Percentiles rank a stretch among this genome's conserved stretches.
These are phyloP conservation scores for Trametes gibbosa DNA, from an alignment of 768 basidiomycete genomes.

Conservation along the genomic window DNA sequence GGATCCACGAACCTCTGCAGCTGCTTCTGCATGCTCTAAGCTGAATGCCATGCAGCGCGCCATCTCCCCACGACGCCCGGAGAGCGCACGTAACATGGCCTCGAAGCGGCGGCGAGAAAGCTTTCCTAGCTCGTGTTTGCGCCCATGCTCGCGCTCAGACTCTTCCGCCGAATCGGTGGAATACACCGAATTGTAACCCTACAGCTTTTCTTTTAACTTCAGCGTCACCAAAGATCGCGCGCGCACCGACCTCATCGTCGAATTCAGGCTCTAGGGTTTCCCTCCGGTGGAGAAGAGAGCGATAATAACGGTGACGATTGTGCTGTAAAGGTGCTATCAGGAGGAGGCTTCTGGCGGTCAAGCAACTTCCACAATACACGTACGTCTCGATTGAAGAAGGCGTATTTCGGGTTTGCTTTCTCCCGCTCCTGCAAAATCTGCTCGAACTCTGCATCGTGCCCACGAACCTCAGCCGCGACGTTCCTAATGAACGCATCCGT, in stretches of 20 bases:
- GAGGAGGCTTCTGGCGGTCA: not conserved
- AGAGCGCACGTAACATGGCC: conserved; percentile 83
- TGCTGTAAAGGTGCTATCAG: conserved; percentile 43
- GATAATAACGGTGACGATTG: conserved; percentile 68
- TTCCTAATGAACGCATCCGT: conserved; percentile 85
- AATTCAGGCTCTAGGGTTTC: conserved; percentile 63
- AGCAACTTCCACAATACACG: conserved; percentile 17
- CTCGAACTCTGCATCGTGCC: conserved; percentile 78
- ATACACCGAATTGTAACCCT: conserved; percentile 87
- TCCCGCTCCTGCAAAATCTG: conserved; percentile 72
- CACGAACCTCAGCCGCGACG: conserved; percentile 81
- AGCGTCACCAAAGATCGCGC: not conserved
- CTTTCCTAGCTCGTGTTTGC: conserved; percentile 75
- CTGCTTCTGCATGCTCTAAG: conserved; percentile 93
- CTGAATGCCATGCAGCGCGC: conserved; percentile 98
- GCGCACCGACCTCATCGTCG: conserved; percentile 63
- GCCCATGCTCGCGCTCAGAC: conserved; percentile 78
- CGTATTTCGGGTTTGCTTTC: conserved; percentile 76
- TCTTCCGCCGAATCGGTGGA: conserved; percentile 95
- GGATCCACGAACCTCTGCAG: conserved; percentile 66
- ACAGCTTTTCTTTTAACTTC: not conserved
- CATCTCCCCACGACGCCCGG: conserved; percentile 85
- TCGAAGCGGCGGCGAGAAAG: conserved; percentile 84
- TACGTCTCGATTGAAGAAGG: conserved; percentile 66
- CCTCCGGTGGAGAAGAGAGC: conserved; percentile 60